Conservation (phyloP, 2,329 filamentous ascomycete species). For the Fusarium ramigenum region DNA sequence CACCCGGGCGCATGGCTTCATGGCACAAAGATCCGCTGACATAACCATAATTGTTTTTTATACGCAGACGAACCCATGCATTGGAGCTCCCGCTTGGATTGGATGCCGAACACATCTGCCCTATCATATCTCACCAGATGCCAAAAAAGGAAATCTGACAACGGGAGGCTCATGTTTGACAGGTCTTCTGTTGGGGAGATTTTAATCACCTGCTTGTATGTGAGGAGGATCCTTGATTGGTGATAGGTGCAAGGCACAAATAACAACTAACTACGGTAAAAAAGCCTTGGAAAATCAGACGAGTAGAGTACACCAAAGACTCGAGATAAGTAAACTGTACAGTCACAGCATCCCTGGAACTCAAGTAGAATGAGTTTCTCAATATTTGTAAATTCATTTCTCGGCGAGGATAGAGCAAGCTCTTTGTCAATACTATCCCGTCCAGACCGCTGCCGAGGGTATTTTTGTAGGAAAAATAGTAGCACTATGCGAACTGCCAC, state of each 20-base stretch:
- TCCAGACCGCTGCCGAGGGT: constrained; percentile 13
- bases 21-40: background rate
- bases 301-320: background rate
- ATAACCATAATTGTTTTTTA: background rate
- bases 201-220: background rate
- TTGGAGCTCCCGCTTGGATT: background rate
- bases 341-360: background rate
- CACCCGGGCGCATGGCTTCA: background rate
- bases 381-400: constrained; percentile 5
- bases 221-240: background rate
- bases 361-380: background rate
- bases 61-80: background rate
- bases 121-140: constrained; percentile 14
- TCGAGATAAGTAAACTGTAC: background rate
- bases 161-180: background rate
- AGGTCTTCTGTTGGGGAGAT: background rate
- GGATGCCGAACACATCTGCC: background rate
- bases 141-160: constrained; percentile 19
- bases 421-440: constrained; percentile 5
- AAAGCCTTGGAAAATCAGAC: background rate
- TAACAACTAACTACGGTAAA: too few relatives aligned
- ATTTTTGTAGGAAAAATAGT: constrained; percentile 25
- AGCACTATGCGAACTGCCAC: background rate
- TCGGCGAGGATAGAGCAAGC: constrained; percentile 6
- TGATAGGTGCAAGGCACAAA: background rate